Percentiles rank a stretch among this genome's conserved stretches.
Conservation (phyloP, 106 monocot species). For the Dioscorea alata region DNA sequence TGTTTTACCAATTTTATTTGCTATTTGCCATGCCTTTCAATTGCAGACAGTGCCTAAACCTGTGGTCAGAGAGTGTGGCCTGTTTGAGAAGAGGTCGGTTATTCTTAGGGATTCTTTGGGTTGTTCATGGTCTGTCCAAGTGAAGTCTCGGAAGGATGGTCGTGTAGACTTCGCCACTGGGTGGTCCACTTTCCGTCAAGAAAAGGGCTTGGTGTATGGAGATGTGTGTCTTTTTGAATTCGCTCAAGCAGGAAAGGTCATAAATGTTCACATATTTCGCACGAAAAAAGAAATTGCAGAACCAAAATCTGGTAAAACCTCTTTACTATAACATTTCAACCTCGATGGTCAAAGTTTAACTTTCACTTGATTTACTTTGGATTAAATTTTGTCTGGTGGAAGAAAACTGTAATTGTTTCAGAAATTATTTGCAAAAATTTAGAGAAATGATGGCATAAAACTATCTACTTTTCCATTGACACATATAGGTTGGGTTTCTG, state of each 20-base stretch:
- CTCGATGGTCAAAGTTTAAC: too few species aligned
- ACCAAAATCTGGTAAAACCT: neutral
- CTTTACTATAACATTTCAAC: too few species aligned
- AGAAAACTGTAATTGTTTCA: too few species aligned
- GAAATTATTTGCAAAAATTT: too few species aligned
- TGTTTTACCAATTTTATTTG: neutral
- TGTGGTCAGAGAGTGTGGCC: neutral
- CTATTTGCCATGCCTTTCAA: neutral
- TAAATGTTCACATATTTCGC: conserved; percentile 4
- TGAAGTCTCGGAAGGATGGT: neutral
- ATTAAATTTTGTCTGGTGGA: too few species aligned
- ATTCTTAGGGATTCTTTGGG: neutral
- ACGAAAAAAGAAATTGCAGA: conserved; percentile 1
- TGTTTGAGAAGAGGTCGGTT: neutral
- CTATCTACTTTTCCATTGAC: too few species aligned
- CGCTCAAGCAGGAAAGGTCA: neutral
- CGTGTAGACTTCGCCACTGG: neutral
- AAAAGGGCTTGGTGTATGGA: neutral
- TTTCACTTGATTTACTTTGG: too few species aligned
- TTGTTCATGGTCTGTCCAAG: neutral
- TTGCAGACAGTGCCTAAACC: neutral
- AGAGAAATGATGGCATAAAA: too few species aligned
- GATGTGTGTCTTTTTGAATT: conserved; percentile 7
- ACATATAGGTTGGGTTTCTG: too few species aligned
- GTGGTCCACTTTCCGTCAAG: neutral